phyloP scores from a whole-genome alignment of 495 filamentous ascomycete genomes.

The Talaromyces stipitatus region DNA sequence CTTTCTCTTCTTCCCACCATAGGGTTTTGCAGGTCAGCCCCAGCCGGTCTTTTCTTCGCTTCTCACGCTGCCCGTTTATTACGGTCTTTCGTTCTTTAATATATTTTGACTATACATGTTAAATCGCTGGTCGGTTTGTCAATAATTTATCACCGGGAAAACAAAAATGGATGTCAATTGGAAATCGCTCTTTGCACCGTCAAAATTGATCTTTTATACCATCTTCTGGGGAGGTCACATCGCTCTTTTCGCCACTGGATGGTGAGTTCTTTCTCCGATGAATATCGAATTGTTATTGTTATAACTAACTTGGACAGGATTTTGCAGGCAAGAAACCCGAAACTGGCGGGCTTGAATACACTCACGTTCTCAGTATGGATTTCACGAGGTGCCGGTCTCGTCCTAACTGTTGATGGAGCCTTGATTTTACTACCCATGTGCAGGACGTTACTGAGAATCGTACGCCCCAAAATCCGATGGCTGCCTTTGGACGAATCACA shows the following conservation, averaged over 20 bases:
- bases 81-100: conserved; percentile 1
- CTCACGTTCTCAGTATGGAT: conserved; percentile 89
- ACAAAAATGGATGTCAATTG: conserved; percentile 11
- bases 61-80: neutral
- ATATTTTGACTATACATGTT: neutral
- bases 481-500: conserved; percentile 88
- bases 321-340: conserved; percentile 58
- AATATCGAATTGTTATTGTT: neutral
- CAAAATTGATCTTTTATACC: conserved; percentile 72
- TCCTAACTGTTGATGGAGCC: conserved; percentile 71
- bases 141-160: neutral
- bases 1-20: neutral
- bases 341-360: conserved; percentile 69
- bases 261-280: conserved; percentile 51
- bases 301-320: conserved; percentile 50
- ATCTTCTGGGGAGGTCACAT: conserved; percentile 82
- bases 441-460: conserved; percentile 71
- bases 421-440: conserved; percentile 93
- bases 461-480: conserved; percentile 83
- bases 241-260: conserved; percentile 78
- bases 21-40: conserved; percentile 3
- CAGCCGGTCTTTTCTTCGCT: neutral
- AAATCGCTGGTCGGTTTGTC: conserved; percentile 5
- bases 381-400: conserved; percentile 84
- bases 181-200: conserved; percentile 54